Evolutionary conservation across 2,329 filamentous ascomycete genomes (phyloP).

Genomic region (Truncatella angustata): DNA sequence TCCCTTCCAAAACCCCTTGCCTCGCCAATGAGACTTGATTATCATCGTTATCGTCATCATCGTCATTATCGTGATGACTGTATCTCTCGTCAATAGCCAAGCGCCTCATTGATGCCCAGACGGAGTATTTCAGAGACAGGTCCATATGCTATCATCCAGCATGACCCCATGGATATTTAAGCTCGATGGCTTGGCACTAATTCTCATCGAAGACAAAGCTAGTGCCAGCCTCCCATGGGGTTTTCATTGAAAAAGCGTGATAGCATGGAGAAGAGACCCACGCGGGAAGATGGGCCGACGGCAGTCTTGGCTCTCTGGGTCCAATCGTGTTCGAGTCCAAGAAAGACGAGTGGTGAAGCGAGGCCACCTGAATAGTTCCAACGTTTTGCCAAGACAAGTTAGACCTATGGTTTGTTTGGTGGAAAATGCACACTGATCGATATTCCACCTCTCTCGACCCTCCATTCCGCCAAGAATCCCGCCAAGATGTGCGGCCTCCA

Average conservation of each 20-base stretch:
- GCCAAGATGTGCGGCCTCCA: constrained; percentile 8
- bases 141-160: neutral
- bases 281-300: constrained; percentile 4
- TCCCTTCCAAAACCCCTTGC: too few relatives aligned
- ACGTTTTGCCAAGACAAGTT: neutral
- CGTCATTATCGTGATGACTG: neutral
- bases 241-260: neutral
- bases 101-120: neutral
- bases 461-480: constrained; percentile 11
- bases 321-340: neutral
- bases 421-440: neutral
- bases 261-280: neutral
- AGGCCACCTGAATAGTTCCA: neutral
- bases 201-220: neutral
- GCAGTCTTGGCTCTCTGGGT: neutral
- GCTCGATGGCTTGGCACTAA: neutral
- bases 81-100: neutral
- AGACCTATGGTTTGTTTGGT: constrained; percentile 3
- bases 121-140: neutral
- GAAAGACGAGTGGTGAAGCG: neutral
- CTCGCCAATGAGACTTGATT: too few relatives aligned
- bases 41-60: neutral
- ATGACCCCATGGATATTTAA: neutral
- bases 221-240: constrained; percentile 5
- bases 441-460: constrained; percentile 16